phyloP scores from a whole-genome alignment of 306 rosid species.

The Malus sylvestris region DNA sequence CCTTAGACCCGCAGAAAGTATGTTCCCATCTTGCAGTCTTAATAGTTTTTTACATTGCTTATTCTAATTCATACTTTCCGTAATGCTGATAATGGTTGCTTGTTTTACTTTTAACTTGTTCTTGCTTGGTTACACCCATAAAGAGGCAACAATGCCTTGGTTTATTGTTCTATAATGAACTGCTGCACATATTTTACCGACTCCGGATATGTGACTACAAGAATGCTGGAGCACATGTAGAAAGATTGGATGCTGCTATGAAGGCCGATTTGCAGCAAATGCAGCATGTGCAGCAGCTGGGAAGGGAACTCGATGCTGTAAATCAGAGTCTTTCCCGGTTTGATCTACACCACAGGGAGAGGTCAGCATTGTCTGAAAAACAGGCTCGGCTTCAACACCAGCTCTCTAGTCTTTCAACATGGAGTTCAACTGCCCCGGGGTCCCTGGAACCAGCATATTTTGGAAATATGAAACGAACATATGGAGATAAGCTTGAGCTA shows the following conservation, averaged over 20 bases:
- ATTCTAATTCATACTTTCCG: not conserved
- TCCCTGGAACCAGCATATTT: slow-evolving; percentile 72
- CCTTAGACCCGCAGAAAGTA: slow-evolving; percentile 60
- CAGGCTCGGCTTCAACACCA: slow-evolving; percentile 62
- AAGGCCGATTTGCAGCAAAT: slow-evolving; percentile 69
- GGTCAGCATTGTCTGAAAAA: slow-evolving; percentile 73
- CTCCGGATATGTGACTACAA: slow-evolving; percentile 90
- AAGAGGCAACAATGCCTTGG: slow-evolving; percentile 74
- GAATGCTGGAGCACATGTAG: slow-evolving; percentile 82
- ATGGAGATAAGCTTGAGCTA: slow-evolving; percentile 76
- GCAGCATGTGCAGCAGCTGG: slow-evolving; percentile 53
- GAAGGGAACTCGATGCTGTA: slow-evolving; percentile 61
- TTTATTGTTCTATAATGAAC: slow-evolving; percentile 78
- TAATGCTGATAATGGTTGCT: slow-evolving; percentile 13
- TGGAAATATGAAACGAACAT: slow-evolving; percentile 63
- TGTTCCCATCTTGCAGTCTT: slow-evolving; percentile 25
- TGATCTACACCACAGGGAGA: slow-evolving; percentile 73
- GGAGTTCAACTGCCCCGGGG: slow-evolving; percentile 44
- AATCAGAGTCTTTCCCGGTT: slow-evolving; percentile 80
- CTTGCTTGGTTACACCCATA: slow-evolving; percentile 19
- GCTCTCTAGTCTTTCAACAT: slow-evolving; percentile 40
- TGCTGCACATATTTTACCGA: slow-evolving; percentile 82
- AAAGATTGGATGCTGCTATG: slow-evolving; percentile 88
- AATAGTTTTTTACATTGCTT: not conserved
- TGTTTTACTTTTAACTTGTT: not conserved